phyloP scores from a whole-genome alignment of 192 early-diverging fungal genomes.

The Coemansia sp. region DNA sequence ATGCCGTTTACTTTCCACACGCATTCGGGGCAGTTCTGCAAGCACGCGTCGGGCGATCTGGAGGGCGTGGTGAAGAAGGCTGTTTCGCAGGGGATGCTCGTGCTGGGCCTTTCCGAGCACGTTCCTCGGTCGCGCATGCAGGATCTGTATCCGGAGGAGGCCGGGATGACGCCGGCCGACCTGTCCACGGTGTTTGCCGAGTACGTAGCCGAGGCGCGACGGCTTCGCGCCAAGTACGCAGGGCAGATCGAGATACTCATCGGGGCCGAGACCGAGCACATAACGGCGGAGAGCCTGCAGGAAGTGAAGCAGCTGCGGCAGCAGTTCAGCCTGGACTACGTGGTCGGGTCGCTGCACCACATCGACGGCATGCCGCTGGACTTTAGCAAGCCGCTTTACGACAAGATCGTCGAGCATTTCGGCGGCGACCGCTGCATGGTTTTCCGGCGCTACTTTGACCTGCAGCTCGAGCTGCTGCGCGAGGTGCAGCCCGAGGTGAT shows the following conservation, averaged over 20 bases:
- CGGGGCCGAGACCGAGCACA: slow-evolving; percentile 89
- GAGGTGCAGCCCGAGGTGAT: slow-evolving; percentile 75
- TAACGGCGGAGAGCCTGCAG: slow-evolving; percentile 55
- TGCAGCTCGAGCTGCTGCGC: slow-evolving; percentile 73
- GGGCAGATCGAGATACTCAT: slow-evolving; percentile 66
- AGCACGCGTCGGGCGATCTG: slow-evolving; percentile 81
- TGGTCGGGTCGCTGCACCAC: slow-evolving; percentile 94
- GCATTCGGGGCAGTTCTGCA: slow-evolving; percentile 95
- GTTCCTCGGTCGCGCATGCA: slow-evolving; percentile 71
- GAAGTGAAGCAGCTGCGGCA: slow-evolving; percentile 55
- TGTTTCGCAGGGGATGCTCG: slow-evolving; percentile 65
- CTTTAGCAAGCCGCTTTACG: slow-evolving; percentile 64
- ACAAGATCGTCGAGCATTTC: slow-evolving; percentile 30
- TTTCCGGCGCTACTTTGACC: slow-evolving; percentile 84
- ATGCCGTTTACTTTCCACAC: slow-evolving; percentile 88
- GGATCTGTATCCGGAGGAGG: slow-evolving; percentile 95
- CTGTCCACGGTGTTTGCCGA: slow-evolving; percentile 59
- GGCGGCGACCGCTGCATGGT: slow-evolving; percentile 48
- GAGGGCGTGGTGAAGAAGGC: slow-evolving; percentile 81
- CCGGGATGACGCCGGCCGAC: slow-evolving; percentile 62
- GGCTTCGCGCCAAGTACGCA: slow-evolving; percentile 64
- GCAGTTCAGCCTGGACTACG: slow-evolving; percentile 67
- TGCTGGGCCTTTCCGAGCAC: slow-evolving; percentile 88
- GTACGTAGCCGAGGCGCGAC: slow-evolving; percentile 72
- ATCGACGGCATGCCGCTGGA: slow-evolving; percentile 78